Base-by-base conservation (phyloP, 108 stramenopile genomes). In the Skeletonema grethae region DNA sequence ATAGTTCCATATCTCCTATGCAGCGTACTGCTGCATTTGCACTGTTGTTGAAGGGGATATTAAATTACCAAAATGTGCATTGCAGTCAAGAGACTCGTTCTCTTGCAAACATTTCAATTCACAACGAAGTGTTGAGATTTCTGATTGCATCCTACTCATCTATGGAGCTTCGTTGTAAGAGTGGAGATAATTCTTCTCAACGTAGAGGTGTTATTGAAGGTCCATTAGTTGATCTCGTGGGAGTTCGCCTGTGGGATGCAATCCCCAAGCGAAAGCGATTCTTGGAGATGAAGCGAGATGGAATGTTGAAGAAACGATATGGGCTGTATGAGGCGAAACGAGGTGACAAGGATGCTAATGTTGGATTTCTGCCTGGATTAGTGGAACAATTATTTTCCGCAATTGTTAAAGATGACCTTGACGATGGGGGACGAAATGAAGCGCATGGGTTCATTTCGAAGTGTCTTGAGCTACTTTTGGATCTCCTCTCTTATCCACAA, bases 401-500 rank as follows among this genome's bases (percentile, higher is more conserved):
- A 25, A 64, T 64, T 0, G 45, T 73, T 4, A 28, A 25, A 43
- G 53, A 65, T 41, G 64, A 57, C 6, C 55, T 41, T 32, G 20
- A 31, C 35, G 39, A 53, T 1, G 12, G n/a, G 32, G 34, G 13
- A 28, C 61, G 31, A 16, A 29, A 41, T 28, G 41, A 13, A 43
- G 15, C 56, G 30, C 62, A 61, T 12, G 61, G 50, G 6, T 77
- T 59, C 64, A 57, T 65, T 38, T 77, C 76, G 57, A 77, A 77
- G 53, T 39, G 46, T 20, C 76, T 77, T 15, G 76, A 77, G 34
- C 76, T 77, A 18, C 69, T 77, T 13, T 41, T 77, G 16, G 76
- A 77, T 38, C 76, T 77, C 18, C 69, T 77, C 2, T 77, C 76
- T 3, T 77, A 77, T 45, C 76, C 76, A 13, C 76, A 77, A 65